Evolutionary conservation across 768 basidiomycete species (phyloP), one percentile per base, ranked within the genome.

Genomic region (Termitomyces heimii): DNA sequence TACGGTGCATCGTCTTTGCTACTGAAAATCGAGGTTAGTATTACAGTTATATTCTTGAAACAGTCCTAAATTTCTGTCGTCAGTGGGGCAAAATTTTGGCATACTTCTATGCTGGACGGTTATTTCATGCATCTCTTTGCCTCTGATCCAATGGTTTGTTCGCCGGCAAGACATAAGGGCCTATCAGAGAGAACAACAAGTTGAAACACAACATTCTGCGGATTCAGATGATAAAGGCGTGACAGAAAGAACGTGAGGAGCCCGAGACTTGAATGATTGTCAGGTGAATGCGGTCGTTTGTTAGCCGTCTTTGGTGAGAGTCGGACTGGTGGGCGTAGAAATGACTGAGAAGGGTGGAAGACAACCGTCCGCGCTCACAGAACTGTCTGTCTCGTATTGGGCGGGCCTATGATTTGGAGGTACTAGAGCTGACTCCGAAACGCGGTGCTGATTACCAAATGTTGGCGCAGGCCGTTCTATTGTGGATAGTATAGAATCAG

Each of bases 61-160:
- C 53, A 55, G 31, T 16, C 13, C 4, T 51, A n/a, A 24, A 26
- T 46, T 48, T 12, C 28, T 12, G 24, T 49, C 49, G 13, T 62
- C 54, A 86, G 85, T 88, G 13, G 86, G 84, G 2, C 59, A 81
- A 56, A 84, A 84, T 60, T 85, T 86, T 61, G 84, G 81, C 13
- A 70, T 88, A 3, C 73, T 85, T 24, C 62, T 86, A 48, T 78
- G 61, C 0, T 87, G 85, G 85, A 70, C 77, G 3, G 66, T 65
- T 4, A 66, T 87, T 20, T 86, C 85, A 3, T 80, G 78, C 62
- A 66, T 81, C 29, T 80, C 82, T 3, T 68, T 87, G 1, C 71
- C 77, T 4, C 50, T 82, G 12, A 72, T 85, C 54, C 81, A 84
- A 62, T 80, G 75, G 74, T 59, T 65, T 16, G 64, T 68, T 2